Evolutionary conservation across 2,329 filamentous ascomycete species (phyloP).

Genomic region (Monilinia fructicola): DNA sequence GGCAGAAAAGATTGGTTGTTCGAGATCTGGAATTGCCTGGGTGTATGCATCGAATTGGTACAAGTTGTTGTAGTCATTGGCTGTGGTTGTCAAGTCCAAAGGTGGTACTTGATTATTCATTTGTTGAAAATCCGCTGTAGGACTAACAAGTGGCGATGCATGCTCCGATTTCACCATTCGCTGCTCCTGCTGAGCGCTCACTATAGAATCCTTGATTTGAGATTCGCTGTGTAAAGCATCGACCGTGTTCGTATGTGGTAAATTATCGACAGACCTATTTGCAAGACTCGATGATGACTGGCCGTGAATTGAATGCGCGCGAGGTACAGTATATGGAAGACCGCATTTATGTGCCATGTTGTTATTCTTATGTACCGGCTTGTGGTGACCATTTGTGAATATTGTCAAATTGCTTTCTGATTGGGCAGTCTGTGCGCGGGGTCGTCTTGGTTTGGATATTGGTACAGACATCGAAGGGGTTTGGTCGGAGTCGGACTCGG

Average conservation of each 20-base stretch:
- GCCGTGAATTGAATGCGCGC: conserved; percentile 56
- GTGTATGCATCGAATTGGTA: conserved; percentile 54
- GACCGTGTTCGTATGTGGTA: conserved; percentile 45
- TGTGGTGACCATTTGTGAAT: conserved; percentile 65
- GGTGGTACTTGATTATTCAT: conserved; percentile 55
- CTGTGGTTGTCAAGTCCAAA: conserved; percentile 56
- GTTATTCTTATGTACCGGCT: conserved; percentile 59
- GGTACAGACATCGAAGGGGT: conserved; percentile 47
- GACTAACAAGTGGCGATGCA: conserved; percentile 56
- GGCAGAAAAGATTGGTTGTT: conserved; percentile 61
- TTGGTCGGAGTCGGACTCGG: conserved; percentile 61
- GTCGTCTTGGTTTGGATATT: conserved; percentile 46
- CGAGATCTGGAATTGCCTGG: conserved; percentile 45
- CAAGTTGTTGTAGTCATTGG: conserved; percentile 47
- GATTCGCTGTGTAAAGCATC: conserved; percentile 43
- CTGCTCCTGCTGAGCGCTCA: conserved; percentile 44
- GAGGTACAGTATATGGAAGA: conserved; percentile 57
- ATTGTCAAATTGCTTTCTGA: conserved; percentile 59
- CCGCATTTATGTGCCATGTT: conserved; percentile 61
- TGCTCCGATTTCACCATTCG: conserved; percentile 62
- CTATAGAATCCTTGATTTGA: conserved; percentile 43
- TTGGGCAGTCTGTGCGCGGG: conserved; percentile 61
- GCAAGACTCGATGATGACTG: conserved; percentile 51
- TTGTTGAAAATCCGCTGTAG: conserved; percentile 48
- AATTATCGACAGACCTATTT: conserved; percentile 49